phyloP scores from a whole-genome alignment of 148 eudicot genomes.

The Vaccinium vitisidaea region DNA sequence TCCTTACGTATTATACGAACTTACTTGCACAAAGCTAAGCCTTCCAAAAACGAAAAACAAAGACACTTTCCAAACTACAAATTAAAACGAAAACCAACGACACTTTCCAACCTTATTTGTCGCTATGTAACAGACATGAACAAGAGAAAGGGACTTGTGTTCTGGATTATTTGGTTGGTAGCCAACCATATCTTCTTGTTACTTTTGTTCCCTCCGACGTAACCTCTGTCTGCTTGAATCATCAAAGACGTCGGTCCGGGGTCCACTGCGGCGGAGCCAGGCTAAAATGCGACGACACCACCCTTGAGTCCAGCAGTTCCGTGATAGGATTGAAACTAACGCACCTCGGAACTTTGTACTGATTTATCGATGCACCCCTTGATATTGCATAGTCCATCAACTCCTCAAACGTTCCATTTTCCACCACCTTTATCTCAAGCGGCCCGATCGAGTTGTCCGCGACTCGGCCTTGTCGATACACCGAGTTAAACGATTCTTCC shows the following conservation, averaged over 20 bases:
- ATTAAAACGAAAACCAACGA: too few species aligned
- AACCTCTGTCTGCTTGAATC: not conserved
- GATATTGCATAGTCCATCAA: constrained; percentile 62
- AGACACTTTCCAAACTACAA: too few species aligned
- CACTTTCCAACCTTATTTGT: too few species aligned
- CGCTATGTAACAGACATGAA: too few species aligned
- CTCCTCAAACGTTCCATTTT: constrained; percentile 61
- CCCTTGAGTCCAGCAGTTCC: constrained; percentile 47
- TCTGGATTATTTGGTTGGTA: constrained; percentile 16
- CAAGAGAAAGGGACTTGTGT: too few species aligned
- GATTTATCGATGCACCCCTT: constrained; percentile 54
- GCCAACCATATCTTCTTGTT: constrained; percentile 1
- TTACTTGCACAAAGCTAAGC: too few species aligned
- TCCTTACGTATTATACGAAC: too few species aligned
- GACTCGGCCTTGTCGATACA: constrained; percentile 54
- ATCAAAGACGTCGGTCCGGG: constrained; percentile 23
- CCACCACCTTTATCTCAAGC: constrained; percentile 55
- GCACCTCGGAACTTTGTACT: constrained; percentile 63
- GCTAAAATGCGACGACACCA: constrained; percentile 47
- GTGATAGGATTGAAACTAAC: constrained; percentile 41
- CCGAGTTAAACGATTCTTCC: constrained; percentile 56
- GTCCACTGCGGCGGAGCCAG: constrained; percentile 48
- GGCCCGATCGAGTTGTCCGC: constrained; percentile 53
- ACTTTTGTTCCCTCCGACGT: not conserved
- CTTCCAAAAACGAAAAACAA: too few species aligned